phyloP scores from a whole-genome alignment of 2,329 filamentous ascomycete species.

The Exserohilum turcica region DNA sequence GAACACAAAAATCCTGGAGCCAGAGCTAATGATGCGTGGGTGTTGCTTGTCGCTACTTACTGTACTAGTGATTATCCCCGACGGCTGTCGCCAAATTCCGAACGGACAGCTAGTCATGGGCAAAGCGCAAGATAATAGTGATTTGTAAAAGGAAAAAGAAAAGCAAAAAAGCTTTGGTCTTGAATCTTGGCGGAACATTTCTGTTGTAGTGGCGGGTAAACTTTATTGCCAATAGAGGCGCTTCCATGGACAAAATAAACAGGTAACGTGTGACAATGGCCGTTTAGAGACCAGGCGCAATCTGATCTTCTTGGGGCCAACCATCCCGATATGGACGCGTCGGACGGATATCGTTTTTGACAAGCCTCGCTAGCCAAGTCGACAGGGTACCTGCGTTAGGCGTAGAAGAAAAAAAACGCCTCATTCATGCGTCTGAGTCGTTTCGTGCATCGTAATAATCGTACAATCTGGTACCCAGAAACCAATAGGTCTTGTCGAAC shows the following conservation, averaged over 20 bases:
- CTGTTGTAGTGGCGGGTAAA: neutral
- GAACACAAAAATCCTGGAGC: neutral
- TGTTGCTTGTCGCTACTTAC: neutral
- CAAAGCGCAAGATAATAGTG: neutral
- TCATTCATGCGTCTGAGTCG: slow-evolving; percentile 26
- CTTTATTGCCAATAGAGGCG: neutral
- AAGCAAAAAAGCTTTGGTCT: neutral
- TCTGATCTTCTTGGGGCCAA: neutral
- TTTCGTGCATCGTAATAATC: slow-evolving; percentile 14
- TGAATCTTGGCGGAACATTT: neutral
- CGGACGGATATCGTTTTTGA: slow-evolving; percentile 18
- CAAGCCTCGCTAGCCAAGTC: slow-evolving; percentile 14
- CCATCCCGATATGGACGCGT: slow-evolving; percentile 1
- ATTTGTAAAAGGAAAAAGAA: slow-evolving; percentile 1
- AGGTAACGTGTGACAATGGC: neutral
- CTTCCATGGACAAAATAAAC: neutral
- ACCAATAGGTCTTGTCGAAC: neutral
- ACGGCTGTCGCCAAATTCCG: slow-evolving; percentile 2
- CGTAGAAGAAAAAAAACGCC: slow-evolving; percentile 26
- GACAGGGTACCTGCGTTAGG: slow-evolving; percentile 9
- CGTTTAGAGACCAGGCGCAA: neutral
- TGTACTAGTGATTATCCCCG: neutral
- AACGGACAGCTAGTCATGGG: slow-evolving; percentile 5
- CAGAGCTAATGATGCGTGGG: neutral
- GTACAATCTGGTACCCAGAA: slow-evolving; percentile 4